Conservation (phyloP, 1,284 basidiomycete species). For the Ceratobasidium sp. region DNA sequence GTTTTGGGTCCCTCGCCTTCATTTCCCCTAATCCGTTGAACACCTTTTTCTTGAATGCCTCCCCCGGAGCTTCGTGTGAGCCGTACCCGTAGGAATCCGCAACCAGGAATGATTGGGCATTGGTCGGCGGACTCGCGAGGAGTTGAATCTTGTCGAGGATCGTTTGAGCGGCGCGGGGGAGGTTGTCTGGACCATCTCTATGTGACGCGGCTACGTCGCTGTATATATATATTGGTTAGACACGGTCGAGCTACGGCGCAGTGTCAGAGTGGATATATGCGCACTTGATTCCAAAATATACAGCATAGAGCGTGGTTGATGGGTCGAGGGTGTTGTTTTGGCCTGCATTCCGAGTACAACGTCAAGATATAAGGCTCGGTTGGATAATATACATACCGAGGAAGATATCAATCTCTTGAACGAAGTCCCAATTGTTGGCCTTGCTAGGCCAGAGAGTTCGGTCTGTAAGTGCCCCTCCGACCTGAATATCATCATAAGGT, state of each 20-base stretch:
- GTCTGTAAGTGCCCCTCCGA: conserved; percentile 50
- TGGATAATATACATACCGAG: background rate
- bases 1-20: conserved; percentile 41
- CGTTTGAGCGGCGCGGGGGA: conserved; percentile 49
- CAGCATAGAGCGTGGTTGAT: conserved; percentile 50
- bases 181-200: conserved; percentile 48
- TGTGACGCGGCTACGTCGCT: conserved; percentile 46
- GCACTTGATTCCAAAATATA: conserved; percentile 49
- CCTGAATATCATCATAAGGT: conserved; percentile 43
- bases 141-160: conserved; percentile 51
- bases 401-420: conserved; percentile 47
- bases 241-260: background rate
- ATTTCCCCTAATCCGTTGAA: conserved; percentile 50
- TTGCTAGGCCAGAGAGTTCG: conserved; percentile 49
- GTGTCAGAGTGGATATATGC: background rate
- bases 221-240: background rate
- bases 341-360: conserved; percentile 44
- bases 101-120: conserved; percentile 56
- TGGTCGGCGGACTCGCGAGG: conserved; percentile 54
- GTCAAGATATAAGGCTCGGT: conserved; percentile 42
- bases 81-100: conserved; percentile 59
- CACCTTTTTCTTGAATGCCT: conserved; percentile 54
- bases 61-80: conserved; percentile 49
- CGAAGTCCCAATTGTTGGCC: conserved; percentile 48
- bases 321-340: conserved; percentile 50